A percentile compares a stretch with the other conserved stretches of the same genome.
Evolutionary conservation across 2,329 filamentous ascomycete genomes (phyloP).

Genomic region (Microcyclospora tardicrescens): DNA sequence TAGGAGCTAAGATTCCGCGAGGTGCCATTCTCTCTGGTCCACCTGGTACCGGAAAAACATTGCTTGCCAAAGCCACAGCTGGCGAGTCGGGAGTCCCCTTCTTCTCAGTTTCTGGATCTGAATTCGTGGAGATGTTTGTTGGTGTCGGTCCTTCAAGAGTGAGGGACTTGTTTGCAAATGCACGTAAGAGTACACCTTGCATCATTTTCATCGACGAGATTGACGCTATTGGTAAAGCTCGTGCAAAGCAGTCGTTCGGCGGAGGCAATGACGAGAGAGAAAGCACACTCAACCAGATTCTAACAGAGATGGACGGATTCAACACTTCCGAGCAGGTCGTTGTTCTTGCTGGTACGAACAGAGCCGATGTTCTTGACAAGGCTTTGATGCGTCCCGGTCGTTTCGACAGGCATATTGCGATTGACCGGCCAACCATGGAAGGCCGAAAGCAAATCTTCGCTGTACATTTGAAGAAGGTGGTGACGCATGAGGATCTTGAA

Average conservation of each 20-base stretch:
- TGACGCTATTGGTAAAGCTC: slow-evolving; percentile 87
- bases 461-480: slow-evolving; percentile 88
- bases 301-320: slow-evolving; percentile 99
- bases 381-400: slow-evolving; percentile 92
- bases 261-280: slow-evolving; percentile 96
- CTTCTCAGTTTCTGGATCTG: slow-evolving; percentile 95
- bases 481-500: slow-evolving; percentile 80
- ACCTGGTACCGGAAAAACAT: slow-evolving; percentile 93
- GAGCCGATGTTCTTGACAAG: slow-evolving; percentile 87
- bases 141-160: slow-evolving; percentile 95
- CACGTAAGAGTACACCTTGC: slow-evolving; percentile 89
- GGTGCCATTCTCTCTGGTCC: slow-evolving; percentile 95
- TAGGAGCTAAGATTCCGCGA: slow-evolving; percentile 94
- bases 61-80: slow-evolving; percentile 92
- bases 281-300: slow-evolving; percentile 91
- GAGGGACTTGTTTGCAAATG: slow-evolving; percentile 84
- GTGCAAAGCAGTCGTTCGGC: slow-evolving; percentile 68
- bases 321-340: slow-evolving; percentile 95
- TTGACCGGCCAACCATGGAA: slow-evolving; percentile 93
- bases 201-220: slow-evolving; percentile 99
- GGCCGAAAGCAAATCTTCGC: slow-evolving; percentile 91
- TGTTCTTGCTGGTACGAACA: slow-evolving; percentile 90
- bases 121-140: slow-evolving; percentile 99
- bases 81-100: slow-evolving; percentile 95
- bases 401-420: slow-evolving; percentile 91